phyloP scores from a whole-genome alignment of 805 yeast genomes.

The Brettanomyces naardenensis region DNA sequence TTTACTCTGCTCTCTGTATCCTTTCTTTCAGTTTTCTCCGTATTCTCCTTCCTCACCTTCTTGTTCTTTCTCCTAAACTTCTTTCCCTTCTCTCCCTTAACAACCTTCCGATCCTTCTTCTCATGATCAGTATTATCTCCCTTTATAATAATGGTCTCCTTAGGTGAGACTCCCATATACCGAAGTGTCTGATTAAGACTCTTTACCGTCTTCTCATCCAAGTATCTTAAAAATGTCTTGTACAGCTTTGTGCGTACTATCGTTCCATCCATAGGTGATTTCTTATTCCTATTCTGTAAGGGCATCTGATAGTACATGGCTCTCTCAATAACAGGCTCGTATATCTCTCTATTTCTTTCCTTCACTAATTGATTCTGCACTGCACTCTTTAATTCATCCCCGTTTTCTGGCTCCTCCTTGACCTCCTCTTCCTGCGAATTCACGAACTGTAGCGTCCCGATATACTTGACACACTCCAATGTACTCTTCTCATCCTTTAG shows the following conservation, averaged over 20 bases:
- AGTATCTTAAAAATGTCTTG: slow-evolving; percentile 8
- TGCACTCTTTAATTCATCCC: neutral
- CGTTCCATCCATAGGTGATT: slow-evolving; percentile 8
- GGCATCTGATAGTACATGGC: slow-evolving; percentile 28
- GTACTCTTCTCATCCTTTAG: slow-evolving; percentile 25
- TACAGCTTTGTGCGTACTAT: slow-evolving; percentile 8
- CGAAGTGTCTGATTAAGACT: neutral
- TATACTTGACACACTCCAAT: slow-evolving; percentile 20
- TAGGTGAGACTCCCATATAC: neutral
- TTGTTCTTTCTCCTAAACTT: slow-evolving; percentile 1
- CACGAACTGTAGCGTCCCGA: slow-evolving; percentile 22
- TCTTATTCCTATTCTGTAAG: neutral
- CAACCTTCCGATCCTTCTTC: slow-evolving; percentile 3
- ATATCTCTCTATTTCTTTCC: neutral
- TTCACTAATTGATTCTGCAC: neutral
- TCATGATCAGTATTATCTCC: slow-evolving; percentile 8
- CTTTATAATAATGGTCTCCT: slow-evolving; percentile 6
- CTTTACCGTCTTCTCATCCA: neutral
- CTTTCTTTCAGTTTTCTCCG: neutral
- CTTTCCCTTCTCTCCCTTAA: neutral
- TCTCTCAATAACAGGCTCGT: slow-evolving; percentile 19
- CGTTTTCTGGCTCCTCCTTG: neutral
- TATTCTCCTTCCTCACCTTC: slow-evolving; percentile 3
- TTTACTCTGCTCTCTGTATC: neutral
- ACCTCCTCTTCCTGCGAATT: slow-evolving; percentile 7